A percentile compares a stretch with the other conserved stretches of the same genome.
These are phyloP conservation scores for Globisporangium radiosum DNA, from an alignment of 352 stramenopile species.

Conservation along the genomic window DNA sequence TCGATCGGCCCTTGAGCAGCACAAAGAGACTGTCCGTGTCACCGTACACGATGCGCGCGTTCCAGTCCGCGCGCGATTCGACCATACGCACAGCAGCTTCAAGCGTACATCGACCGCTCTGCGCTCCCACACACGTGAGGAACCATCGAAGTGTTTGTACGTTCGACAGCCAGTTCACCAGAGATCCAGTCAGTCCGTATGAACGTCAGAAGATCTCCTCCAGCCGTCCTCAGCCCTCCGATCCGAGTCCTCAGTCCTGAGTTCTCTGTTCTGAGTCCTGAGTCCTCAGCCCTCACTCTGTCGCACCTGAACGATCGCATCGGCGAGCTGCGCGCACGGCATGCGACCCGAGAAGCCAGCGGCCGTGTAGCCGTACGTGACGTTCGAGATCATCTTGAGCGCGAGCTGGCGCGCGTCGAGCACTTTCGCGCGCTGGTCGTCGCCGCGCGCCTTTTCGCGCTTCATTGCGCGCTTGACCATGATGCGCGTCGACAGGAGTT, in stretches of 20 bases:
- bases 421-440: constrained; percentile 56
- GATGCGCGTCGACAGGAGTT: constrained; percentile 94
- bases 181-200: not conserved
- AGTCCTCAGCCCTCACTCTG: too few relatives aligned
- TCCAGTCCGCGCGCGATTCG: constrained; percentile 74
- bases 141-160: too few relatives aligned
- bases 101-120: constrained; percentile 88
- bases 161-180: constrained; percentile 1
- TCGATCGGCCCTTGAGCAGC: constrained; percentile 89
- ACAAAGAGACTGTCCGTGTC: constrained; percentile 99
- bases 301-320: constrained; percentile 96
- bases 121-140: too few relatives aligned
- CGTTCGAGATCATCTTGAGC: constrained; percentile 99
- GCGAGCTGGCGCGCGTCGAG: constrained; percentile 86
- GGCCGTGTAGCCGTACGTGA: constrained; percentile 99
- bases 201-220: too few relatives aligned
- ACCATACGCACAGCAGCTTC: constrained; percentile 92
- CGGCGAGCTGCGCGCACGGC: constrained; percentile 93
- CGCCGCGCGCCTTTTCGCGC: constrained; percentile 64
- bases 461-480: constrained; percentile 99
- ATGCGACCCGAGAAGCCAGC: constrained; percentile 98
- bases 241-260: too few relatives aligned
- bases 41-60: constrained; percentile 92
- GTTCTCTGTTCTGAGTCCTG: too few relatives aligned
- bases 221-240: too few relatives aligned